Evolutionary conservation across 2,329 filamentous ascomycete genomes (phyloP).

Genomic region (Neopestalotiopsis sp.): DNA sequence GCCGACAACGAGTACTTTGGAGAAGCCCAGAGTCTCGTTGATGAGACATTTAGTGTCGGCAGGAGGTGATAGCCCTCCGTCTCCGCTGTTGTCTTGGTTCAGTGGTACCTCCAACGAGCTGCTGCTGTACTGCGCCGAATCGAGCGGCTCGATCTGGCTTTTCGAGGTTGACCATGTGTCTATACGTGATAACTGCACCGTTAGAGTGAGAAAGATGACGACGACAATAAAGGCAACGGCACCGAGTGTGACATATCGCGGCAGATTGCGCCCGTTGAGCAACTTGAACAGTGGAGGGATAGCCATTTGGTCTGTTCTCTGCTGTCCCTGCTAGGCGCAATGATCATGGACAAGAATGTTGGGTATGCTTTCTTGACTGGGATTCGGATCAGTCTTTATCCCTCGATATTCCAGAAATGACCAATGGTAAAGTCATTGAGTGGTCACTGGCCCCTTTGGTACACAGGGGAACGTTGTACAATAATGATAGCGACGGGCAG

Average conservation of each 20-base stretch:
- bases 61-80: background rate
- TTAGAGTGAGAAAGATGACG: constrained; percentile 6
- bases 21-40: constrained; percentile 35
- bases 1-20: constrained; percentile 46
- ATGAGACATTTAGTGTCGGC: constrained; percentile 27
- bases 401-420: too few species aligned
- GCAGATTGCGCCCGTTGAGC: background rate
- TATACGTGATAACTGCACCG: background rate
- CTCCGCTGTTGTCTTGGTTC: background rate
- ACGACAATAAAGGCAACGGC: constrained; percentile 4
- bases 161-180: background rate
- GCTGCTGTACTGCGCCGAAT: background rate
- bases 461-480: too few species aligned
- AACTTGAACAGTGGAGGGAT: background rate
- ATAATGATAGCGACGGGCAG: too few species aligned
- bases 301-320: background rate
- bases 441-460: too few species aligned
- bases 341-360: background rate
- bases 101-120: background rate
- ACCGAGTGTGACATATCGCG: constrained; percentile 10
- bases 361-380: background rate
- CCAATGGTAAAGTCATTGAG: too few species aligned
- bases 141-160: background rate
- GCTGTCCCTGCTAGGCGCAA: background rate
- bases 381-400: too few species aligned